phyloP scores from a whole-genome alignment of 257 asterid genomes.

The Przewalskia tangutica region DNA sequence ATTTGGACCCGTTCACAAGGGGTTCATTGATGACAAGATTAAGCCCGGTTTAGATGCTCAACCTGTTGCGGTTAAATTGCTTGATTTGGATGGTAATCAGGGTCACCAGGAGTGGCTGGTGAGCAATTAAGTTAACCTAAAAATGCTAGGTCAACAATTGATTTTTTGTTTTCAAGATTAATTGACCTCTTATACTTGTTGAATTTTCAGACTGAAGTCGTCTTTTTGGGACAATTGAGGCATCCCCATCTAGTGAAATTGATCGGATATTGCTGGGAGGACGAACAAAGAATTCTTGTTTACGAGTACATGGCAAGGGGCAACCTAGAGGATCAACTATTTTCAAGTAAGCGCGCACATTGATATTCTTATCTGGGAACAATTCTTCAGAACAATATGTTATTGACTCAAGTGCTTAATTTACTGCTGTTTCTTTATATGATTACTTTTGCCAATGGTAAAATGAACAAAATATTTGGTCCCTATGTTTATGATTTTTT shows the following conservation, averaged over 20 bases:
- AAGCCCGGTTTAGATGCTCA: slow-evolving; percentile 61
- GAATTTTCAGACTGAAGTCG: slow-evolving; percentile 52
- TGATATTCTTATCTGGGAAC: not conserved
- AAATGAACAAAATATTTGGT: not conserved
- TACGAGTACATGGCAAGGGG: slow-evolving; percentile 79
- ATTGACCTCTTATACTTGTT: not conserved
- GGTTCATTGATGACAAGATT: slow-evolving; percentile 49
- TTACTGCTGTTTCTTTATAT: slow-evolving; percentile 13
- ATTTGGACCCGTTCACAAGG: slow-evolving; percentile 87
- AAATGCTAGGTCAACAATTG: not conserved
- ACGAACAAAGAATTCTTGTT: slow-evolving; percentile 72
- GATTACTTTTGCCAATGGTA: not conserved
- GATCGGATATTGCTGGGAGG: slow-evolving; percentile 83
- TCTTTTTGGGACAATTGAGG: slow-evolving; percentile 69
- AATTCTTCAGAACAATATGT: not conserved
- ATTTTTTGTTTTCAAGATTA: not conserved
- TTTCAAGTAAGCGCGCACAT: slow-evolving; percentile 32
- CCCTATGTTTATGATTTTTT: not conserved
- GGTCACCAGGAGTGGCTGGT: slow-evolving; percentile 89
- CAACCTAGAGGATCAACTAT: slow-evolving; percentile 60
- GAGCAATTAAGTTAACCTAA: not conserved
- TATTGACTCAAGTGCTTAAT: not conserved
- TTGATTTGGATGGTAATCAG: slow-evolving; percentile 67
- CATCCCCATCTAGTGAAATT: slow-evolving; percentile 72
- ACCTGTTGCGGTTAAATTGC: slow-evolving; percentile 74